Conservation (phyloP, 2,329 filamentous ascomycete species). For the Alternaria panax region DNA sequence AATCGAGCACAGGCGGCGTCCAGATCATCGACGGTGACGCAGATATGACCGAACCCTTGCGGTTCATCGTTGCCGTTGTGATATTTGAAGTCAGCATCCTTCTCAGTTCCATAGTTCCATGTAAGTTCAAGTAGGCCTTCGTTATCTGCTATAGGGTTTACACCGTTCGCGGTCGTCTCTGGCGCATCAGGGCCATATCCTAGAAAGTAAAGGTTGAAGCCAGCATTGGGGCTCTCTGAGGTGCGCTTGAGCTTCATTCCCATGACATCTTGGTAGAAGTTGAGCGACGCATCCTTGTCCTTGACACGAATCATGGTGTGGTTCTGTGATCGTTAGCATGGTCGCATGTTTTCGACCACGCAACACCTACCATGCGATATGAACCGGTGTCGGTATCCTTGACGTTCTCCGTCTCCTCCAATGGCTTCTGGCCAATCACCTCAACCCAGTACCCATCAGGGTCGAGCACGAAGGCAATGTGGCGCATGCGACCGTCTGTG, state of each 20-base stretch:
- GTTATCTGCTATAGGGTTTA: conserved; percentile 68
- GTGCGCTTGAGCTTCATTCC: conserved; percentile 86
- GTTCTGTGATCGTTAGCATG: conserved; percentile 61
- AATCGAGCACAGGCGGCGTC: conserved; percentile 86
- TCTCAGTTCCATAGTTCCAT: conserved; percentile 84
- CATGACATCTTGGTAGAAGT: conserved; percentile 74
- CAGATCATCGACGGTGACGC: conserved; percentile 86
- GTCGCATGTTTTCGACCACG: neutral
- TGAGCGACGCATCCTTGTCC: conserved; percentile 56
- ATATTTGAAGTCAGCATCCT: conserved; percentile 82
- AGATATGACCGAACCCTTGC: conserved; percentile 94
- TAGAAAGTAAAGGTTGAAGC: conserved; percentile 93
- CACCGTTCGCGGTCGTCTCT: conserved; percentile 61
- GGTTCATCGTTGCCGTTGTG: conserved; percentile 92
- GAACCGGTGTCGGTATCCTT: conserved; percentile 75
- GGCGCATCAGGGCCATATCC: conserved; percentile 68
- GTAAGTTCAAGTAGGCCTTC: conserved; percentile 92
- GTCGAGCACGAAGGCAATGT: conserved; percentile 90
- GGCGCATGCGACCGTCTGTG: conserved; percentile 72
- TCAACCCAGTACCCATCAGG: conserved; percentile 80
- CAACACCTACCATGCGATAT: conserved; percentile 69
- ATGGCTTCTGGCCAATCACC: conserved; percentile 73
- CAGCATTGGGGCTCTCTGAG: conserved; percentile 70
- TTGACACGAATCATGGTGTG: conserved; percentile 97
- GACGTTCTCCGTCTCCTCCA: conserved; percentile 75